A percentile compares a stretch with the other conserved stretches of the same genome.
Conservation (phyloP, 73 alveolate species). For the Uronychia binucleata region DNA sequence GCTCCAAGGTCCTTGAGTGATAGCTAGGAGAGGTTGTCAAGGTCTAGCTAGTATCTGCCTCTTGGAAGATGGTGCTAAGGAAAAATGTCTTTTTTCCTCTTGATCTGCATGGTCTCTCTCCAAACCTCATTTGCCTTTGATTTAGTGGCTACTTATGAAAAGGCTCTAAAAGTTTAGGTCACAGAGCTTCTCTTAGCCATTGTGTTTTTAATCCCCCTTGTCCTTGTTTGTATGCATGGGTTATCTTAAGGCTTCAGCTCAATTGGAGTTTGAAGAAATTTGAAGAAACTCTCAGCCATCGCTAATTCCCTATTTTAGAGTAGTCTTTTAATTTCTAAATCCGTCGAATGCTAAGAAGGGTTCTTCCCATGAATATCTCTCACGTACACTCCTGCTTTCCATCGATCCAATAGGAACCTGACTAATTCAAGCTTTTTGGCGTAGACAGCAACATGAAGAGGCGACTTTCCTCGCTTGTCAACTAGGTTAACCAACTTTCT, state of each 20-base stretch:
- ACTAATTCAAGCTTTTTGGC: not conserved
- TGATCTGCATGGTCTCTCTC: not conserved
- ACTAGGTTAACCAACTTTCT: not conserved
- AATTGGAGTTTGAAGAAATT: no score
- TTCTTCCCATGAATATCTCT: not conserved
- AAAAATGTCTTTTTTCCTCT: not conserved
- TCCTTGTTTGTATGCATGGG: no score
- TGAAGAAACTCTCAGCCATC: not conserved
- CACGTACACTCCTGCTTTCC: not conserved
- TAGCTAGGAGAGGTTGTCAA: not conserved
- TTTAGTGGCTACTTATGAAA: no score
- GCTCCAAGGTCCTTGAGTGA: not conserved
- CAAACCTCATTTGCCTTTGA: no score
- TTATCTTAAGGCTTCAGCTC: no score
- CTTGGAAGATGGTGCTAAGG: not conserved
- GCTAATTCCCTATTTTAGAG: not conserved
- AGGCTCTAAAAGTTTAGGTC: not conserved
- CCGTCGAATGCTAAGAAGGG: not conserved
- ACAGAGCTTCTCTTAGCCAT: not conserved
- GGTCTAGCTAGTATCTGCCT: not conserved
- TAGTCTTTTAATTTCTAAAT: not conserved
- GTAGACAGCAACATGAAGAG: not conserved
- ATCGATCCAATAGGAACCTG: not conserved
- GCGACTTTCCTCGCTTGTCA: not conserved
- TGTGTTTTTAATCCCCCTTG: not conserved